Base-by-base conservation (phyloP, 176 grass and related monocot genomes). In the Phoenix roebelenii region DNA sequence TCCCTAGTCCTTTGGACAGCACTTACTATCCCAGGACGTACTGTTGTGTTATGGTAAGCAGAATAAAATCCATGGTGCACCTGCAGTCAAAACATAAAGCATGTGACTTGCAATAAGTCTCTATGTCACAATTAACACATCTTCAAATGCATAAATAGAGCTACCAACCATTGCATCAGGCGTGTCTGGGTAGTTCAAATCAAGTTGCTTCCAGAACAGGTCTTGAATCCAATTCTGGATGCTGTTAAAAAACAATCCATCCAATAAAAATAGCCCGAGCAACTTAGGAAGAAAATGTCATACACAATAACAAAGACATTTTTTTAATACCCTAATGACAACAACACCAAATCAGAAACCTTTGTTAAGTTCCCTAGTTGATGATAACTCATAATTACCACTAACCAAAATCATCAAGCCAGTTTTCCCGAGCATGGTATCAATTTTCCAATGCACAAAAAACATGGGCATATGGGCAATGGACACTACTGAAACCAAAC, bases 171-270 rank as follows among this genome's bases (percentile, higher is more conserved):
- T 81, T 74, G 66, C 69, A 49, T 89, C 76, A 15, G 87, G 78
- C 84, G 88, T 91, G 78, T 71, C 58, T 30, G 87, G 93, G 64
- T 86, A 89, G 65, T 83, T 88, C 57, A 97, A 55, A 75, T 97
- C 93, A 74, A 97, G 93, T 53, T 97, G 84, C 66, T 80, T 86
- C 93, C 93, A 97, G 59, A 91, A 58, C 55, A 97, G 75, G 60
- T 97, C 84, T 59, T 77, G 39, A 50, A 91, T 70, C 93, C 93
- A 97, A 66, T 97, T 91, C 65, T 87, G 84, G 50, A 88, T 61
- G 56, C 93, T 97, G 81, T 49, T 22, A 59, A 49, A 55, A 72
- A 63, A 25, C 29, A 74, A 54, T 29, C 48, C 49, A 53, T 30
- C 50, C 7, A 52, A 68, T 26, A 24, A 52, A 64, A 52, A 53